Base-by-base conservation (phyloP, 148 eudicot species). In the Rhododendron simsii region DNA sequence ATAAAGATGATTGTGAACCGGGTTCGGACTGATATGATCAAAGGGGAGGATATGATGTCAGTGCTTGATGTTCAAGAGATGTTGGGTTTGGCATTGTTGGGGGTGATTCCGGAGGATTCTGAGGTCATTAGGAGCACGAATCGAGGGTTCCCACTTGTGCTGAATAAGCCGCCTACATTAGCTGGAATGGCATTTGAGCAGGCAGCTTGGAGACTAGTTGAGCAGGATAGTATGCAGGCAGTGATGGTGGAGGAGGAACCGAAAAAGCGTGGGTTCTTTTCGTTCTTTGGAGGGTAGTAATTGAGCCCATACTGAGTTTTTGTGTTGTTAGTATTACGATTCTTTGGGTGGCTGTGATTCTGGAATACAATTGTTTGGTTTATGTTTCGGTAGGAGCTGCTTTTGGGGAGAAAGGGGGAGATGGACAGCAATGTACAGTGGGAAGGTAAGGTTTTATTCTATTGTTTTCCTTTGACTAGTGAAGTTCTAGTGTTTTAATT, bases 1-100 rank as follows among this genome's bases (percentile, higher is more conserved):
- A 93, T 97, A 48, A 97, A 94, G 92, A 97, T 97, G 98, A 93
- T 97, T 44, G 99, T 97, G 84, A 97, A 97, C 85, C 78, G 99
- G 87, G 98, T 97, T 59, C 86, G 98, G 81, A 94, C 95, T 1
- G 99, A 97, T 89, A 91, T 97, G 98, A 94, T 97, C 48, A 90
- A 89, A 83, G 99, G 99, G 7, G 99, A 97, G 84, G 99, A 97
- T 88, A 97, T 97, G 99, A 97, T 97, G 98, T 94, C 98, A 50
- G 98, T 97, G 67, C 89, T 97, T 84, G 99, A 97, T 89, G 95
- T 97, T 45, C 99, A 97, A 69, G 99, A 97, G 89, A 97, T 97
- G 99, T 78, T 97, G 65, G 99, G 99, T 11, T 89, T 95, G 93
- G 88, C 98, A 2, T 89, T 97, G 89, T 87, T 97, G 89, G 99